Conservation (phyloP, 306 rosid genomes). For the Dryas octopetala region DNA sequence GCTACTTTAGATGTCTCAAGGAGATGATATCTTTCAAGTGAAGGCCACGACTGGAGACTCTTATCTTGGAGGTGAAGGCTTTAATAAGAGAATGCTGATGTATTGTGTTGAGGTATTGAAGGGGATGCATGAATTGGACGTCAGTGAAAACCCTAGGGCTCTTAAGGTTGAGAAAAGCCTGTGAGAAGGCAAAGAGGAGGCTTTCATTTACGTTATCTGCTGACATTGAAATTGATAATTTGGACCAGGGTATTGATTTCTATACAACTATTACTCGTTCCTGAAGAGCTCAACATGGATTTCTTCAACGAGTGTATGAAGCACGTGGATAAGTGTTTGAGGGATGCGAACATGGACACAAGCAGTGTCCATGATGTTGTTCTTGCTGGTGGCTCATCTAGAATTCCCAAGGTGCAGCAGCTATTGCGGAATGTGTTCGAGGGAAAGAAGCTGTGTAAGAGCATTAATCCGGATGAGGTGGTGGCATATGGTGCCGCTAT, state of each 20-base stretch:
- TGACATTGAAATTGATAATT: neutral
- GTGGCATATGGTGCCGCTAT: too few relatives aligned
- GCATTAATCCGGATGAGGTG: too few relatives aligned
- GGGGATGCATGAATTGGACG: neutral
- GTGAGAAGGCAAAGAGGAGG: constrained; percentile 1
- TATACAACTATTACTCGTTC: neutral
- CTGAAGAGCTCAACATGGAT: neutral
- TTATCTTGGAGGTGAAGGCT: neutral
- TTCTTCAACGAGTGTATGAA: neutral
- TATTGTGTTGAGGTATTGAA: neutral
- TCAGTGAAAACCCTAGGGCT: neutral
- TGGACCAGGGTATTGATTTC: neutral
- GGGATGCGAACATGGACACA: too few relatives aligned
- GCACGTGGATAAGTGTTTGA: too few relatives aligned
- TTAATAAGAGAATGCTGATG: neutral
- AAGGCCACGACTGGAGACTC: neutral
- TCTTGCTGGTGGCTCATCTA: too few relatives aligned
- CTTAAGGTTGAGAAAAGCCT: neutral
- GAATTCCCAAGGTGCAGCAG: too few relatives aligned
- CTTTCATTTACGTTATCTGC: neutral
- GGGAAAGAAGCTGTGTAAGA: too few relatives aligned
- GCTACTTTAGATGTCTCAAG: neutral
- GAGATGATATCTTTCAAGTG: neutral
- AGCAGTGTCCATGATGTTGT: too few relatives aligned
- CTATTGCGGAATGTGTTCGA: too few relatives aligned